Evolutionary conservation across 345 rosid species (phyloP).

Genomic region (Firmiana major): DNA sequence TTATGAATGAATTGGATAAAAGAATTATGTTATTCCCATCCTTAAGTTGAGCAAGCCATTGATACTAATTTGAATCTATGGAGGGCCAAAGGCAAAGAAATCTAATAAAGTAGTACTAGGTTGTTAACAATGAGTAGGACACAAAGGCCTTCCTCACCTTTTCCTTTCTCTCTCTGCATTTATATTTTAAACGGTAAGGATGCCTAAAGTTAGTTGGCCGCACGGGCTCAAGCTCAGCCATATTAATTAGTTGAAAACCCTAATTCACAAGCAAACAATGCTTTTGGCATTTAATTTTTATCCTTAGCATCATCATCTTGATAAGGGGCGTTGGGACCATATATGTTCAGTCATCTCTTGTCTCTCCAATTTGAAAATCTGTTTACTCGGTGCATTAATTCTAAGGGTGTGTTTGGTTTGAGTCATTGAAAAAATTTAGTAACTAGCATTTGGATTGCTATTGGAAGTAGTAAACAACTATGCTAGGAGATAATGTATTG

Average conservation of each 20-base stretch:
- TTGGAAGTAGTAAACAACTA: too few relatives aligned
- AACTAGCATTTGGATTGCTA: too few relatives aligned
- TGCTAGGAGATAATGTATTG: too few relatives aligned
- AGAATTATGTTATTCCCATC: not conserved
- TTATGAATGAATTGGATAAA: not conserved
- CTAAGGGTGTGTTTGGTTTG: too few relatives aligned
- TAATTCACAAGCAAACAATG: not conserved
- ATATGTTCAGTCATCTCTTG: too few relatives aligned
- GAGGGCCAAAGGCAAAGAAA: slow-evolving; percentile 6
- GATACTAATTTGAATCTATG: too few relatives aligned
- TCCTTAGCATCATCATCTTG: not conserved
- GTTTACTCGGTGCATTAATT: too few relatives aligned
- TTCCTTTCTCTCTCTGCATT: slow-evolving; percentile 6
- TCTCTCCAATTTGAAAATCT: too few relatives aligned
- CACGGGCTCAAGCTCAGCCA: not conserved
- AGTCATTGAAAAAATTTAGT: too few relatives aligned
- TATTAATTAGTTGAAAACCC: not conserved
- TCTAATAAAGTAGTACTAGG: slow-evolving; percentile 47
- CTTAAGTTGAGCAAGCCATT: not conserved
- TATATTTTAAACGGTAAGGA: slow-evolving; percentile 10
- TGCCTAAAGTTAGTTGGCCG: slow-evolving; percentile 5
- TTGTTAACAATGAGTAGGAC: slow-evolving; percentile 44
- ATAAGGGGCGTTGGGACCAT: not conserved
- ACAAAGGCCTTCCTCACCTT: slow-evolving; percentile 4
- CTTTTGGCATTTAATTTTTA: not conserved